Base-by-base conservation (phyloP, 768 basidiomycete genomes). In the Gyrodon lividus region DNA sequence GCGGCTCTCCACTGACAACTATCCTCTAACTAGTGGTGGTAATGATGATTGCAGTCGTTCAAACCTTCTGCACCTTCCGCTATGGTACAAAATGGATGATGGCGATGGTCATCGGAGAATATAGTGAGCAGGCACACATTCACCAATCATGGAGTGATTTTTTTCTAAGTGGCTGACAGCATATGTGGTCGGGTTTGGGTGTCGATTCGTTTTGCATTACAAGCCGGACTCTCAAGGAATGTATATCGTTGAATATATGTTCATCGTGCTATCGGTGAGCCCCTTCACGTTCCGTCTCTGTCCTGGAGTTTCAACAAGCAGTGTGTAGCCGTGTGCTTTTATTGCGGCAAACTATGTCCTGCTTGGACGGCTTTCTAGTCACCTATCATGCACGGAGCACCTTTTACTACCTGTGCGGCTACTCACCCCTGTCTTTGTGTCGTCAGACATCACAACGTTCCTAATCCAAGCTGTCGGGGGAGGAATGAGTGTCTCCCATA, bases 341-440 rank as follows among this genome's bases (percentile, higher is more conserved):
- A 83, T 86, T 54, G 83, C 83, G 5, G 77, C 82, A 13, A 77
- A 83, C 59, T 89, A 89, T 59, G 69, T 87, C 49, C 73, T 87
- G 17, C 75, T 89, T 1, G 84, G 85, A 9, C 78, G 78, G 12
- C 64, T 90, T 3, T 80, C 84, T 5, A 70, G 65, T 20, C 72
- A 78, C 54, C 66, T 88, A 6, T 59, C 70, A 9, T 74, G 74
- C 31, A 71, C 76, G 50, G 54, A 74, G 42, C 75, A 80, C 57
- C 69, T 87, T 20, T 59, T 81, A 23, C 64, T 89, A 19, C 68
- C 71, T 0, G 71, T 79, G 5, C 70, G 68, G 17, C 70, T 70
- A 17, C 77, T 88, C 54, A 83, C 83, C 7, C 52, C 74, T 26
- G 62, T 81, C 10, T 89, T 87, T 63, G 72, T 89, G 41, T 70